Percentiles rank a stretch among this genome's conserved stretches.
Conservation (phyloP, 305 asterid genomes). For the Coffea humblotiana region DNA sequence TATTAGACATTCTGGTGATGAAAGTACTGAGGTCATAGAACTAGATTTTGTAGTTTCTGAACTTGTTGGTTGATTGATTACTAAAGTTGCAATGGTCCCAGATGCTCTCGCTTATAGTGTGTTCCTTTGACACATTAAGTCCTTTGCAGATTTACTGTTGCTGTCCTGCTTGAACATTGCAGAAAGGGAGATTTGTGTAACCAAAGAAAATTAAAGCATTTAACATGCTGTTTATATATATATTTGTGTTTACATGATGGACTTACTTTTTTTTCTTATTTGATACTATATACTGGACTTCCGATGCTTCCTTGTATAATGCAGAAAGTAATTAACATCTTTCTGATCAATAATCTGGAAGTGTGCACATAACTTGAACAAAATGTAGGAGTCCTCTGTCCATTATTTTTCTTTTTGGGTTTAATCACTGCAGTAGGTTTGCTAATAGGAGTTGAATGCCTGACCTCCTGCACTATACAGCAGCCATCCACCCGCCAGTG, state of each 20-base stretch:
- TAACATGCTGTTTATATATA: not conserved
- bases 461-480: no score
- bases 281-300: not conserved
- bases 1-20: not conserved
- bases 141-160: not conserved
- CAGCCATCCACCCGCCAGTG: no score
- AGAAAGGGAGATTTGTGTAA: not conserved
- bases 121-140: not conserved
- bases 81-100: not conserved
- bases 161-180: not conserved
- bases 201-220: not conserved
- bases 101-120: not conserved
- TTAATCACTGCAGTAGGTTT: no score
- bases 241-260: not conserved
- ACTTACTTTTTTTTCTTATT: no score
- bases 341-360: not conserved
- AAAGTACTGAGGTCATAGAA: not conserved
- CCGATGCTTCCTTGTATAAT: not conserved
- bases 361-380: no score
- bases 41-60: not conserved
- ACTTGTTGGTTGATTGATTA: not conserved
- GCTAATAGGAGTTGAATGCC: no score
- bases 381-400: not conserved
- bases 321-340: not conserved
- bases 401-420: not conserved